Evolutionary conservation across 139 green algal species (phyloP).

Genomic region (Chlamydomonas sphaeroides): DNA sequence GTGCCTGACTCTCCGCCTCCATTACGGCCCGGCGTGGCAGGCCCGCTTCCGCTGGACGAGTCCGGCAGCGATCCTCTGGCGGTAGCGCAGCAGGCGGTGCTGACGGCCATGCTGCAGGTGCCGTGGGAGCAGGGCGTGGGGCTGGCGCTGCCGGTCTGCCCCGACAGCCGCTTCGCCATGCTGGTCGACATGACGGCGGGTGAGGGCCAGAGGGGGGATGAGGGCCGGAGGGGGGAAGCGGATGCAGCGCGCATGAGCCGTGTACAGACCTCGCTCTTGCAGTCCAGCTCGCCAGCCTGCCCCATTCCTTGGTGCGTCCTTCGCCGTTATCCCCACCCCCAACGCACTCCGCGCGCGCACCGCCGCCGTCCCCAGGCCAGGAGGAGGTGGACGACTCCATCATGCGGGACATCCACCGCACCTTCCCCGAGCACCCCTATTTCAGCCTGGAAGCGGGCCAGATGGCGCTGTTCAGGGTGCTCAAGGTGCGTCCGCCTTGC

Average conservation of each 20-base stretch:
- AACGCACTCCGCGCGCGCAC: no score
- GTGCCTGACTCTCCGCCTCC: no score
- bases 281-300: no score
- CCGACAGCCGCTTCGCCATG: conserved; percentile 69
- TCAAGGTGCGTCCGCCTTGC: conserved; percentile 83
- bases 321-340: no score
- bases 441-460: conserved; percentile 80
- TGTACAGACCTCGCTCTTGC: no score
- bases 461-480: conserved; percentile 83
- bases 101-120: conserved; percentile 67
- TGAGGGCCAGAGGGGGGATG: background rate
- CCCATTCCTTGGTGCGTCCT: no score
- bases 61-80: background rate
- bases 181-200: conserved; percentile 81
- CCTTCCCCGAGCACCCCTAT: conserved; percentile 93
- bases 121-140: conserved; percentile 23
- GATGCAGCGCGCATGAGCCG: background rate
- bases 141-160: background rate
- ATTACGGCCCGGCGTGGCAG: no score
- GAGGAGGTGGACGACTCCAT: conserved; percentile 93
- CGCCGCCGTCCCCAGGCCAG: conserved; percentile 46
- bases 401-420: conserved; percentile 90
- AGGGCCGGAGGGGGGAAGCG: no score
- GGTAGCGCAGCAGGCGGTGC: conserved; percentile 52
- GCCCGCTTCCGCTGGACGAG: conserved; percentile 21